Evolutionary conservation across 192 early-diverging fungal genomes (phyloP), one percentile per base, ranked within the genome.

Genomic region (Rhizophlyctis rosea): DNA sequence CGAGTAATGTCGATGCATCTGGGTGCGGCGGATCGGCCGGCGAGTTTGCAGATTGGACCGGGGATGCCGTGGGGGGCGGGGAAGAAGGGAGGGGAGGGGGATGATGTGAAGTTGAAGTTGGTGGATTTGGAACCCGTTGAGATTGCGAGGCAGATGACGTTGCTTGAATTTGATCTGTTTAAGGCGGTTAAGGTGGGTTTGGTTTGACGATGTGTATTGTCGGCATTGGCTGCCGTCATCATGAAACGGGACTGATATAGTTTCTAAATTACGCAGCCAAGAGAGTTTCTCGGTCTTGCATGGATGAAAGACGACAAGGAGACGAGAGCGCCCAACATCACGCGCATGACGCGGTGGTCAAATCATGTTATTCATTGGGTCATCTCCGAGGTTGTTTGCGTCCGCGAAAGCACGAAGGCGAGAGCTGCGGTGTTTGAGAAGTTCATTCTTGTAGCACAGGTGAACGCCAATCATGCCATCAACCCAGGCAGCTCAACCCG

Each of bases 251-350:
- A 24, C 3, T 50, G 2, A 50, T 13, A 50, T n/a, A 27, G 24
- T 30, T 3, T 44, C 39, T 44, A 18, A 44, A 13, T 59, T 9
- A 0, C 23, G 21, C 47, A 80, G 78, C 54, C 70, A 21, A 36
- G 71, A 4, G 82, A 84, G 67, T 74, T 83, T 52, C 47, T 84
- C 0, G 78, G 76, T 59, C 59, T 81, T 49, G 67, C 71, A 0
- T 84, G 82, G 82, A 82, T 84, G 78, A 80, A 80, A 48, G 77
- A 76, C 16, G 75, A 74, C 71, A 84, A 82, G 57, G 82, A 84
- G 31, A 63, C 61, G 14, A 57, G 60, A n/a, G 73, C 82, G 3
- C 76, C 82, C 0, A 84, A 81, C 53, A 72, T 84, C 34, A 65
- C 76, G 13, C 50, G 65, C 23, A 84, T 84, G 76, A 73, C 73